Evolutionary conservation across 2,329 filamentous ascomycete species (phyloP), one percentile per base, ranked within the genome.

Genomic region (Pseudogymnoascus sp.): DNA sequence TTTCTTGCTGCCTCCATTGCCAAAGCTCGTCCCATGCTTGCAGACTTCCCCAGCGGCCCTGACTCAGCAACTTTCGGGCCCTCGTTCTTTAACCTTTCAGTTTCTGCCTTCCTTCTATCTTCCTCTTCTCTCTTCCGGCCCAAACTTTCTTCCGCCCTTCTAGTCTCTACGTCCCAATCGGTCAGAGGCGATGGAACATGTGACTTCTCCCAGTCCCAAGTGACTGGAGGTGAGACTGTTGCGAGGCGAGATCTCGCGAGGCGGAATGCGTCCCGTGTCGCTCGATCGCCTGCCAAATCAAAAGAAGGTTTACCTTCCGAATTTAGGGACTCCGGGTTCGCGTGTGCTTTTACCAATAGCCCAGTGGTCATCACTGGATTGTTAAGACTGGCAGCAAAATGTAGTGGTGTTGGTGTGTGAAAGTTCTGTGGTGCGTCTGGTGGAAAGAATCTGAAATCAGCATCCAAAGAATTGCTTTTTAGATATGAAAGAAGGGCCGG

Each of bases 261-360:
- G 1, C 95, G 89, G 77, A 99, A 99, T 0, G 93, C 90, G 71
- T 97, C 93, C 1, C 93, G 86, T 0, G 93, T 97, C 1, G 87
- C 76, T 4, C 92, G 85, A 72, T 97, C 92, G 43, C 93, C 91
- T 0, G 91, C 86, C 1, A 99, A 83, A 62, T 96, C 91, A 72
- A 96, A 97, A 0, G 95, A 77, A 0, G 90, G 89, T 73, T 89
- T 92, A n/a, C 88, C 89, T 65, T 97, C 91, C 2, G 74, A 79
- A 71, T 89, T 96, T 25, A 75, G 74, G 1, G 87, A 62, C 0
- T 86, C 87, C 0, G 95, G 95, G 69, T 96, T 85, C 1, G 91
- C 89, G 1, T 81, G 81, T 3, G 82, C 88, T 74, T 93, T 92
- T 0, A 83, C 79, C 0, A 99, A 80, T 1, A 99, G 82, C 0